Conservation (phyloP, 805 yeast genomes). For the Clavispora carvajalis region DNA sequence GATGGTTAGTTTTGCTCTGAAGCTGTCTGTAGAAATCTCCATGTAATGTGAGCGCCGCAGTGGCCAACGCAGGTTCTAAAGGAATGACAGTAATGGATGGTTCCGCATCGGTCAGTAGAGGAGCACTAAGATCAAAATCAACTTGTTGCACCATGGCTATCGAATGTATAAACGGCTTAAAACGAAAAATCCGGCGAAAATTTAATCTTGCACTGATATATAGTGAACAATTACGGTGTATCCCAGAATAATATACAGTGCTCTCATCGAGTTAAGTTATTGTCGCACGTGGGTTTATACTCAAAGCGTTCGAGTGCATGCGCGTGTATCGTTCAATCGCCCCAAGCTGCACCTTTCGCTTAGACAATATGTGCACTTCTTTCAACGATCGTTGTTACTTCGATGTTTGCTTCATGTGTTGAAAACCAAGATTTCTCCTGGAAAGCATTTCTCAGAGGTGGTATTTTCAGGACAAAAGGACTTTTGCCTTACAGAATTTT, state of each 20-base stretch:
- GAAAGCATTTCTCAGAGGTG: no score
- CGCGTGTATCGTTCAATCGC: no score
- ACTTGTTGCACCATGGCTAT: slow-evolving; percentile 43
- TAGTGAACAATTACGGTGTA: background rate
- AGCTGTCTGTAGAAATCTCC: slow-evolving; percentile 53
- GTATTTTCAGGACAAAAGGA: no score
- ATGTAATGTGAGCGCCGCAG: slow-evolving; percentile 57
- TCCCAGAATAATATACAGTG: background rate
- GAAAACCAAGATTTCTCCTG: no score
- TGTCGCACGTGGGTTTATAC: slow-evolving; percentile 5
- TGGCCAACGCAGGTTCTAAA: slow-evolving; percentile 52
- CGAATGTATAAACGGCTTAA: no score
- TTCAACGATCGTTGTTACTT: no score
- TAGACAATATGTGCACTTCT: no score
- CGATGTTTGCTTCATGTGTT: no score
- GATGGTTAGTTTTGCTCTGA: slow-evolving; percentile 43
- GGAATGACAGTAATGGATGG: slow-evolving; percentile 46
- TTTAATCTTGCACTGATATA: background rate
- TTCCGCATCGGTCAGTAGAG: slow-evolving; percentile 47
- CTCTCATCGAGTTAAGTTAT: background rate
- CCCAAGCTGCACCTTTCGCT: no score
- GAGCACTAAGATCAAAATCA: slow-evolving; percentile 47
- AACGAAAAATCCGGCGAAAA: background rate
- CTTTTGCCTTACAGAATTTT: no score
- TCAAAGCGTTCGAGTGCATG: background rate